Evolutionary conservation across 768 basidiomycete genomes (phyloP), one percentile per base, ranked within the genome.

Genomic region (Coprinellus micaceus): DNA sequence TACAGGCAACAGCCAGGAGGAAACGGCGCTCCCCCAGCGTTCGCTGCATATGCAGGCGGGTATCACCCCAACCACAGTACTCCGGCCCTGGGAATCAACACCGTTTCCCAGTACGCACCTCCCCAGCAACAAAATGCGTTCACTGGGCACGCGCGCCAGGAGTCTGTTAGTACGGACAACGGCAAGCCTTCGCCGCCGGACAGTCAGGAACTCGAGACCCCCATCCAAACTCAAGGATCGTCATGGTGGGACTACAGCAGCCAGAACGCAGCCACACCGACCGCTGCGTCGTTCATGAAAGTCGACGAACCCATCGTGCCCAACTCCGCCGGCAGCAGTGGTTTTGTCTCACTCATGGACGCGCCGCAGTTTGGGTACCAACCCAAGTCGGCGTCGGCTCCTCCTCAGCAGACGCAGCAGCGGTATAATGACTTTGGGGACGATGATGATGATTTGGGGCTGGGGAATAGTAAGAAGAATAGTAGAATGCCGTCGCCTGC

Each of bases 311-410:
- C 72, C 26, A 67, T 69, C 10, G 66, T 74, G 40, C 61, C 74
- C 1, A 60, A 74, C 17, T 74, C 77, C 30, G 69, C 10, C 6
- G 19, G 78, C 9, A 46, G 25, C 26, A 82, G 83, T 19, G 86
- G 85, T 5, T 92, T 95, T 63, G 81, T 94, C 41, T 93, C 91
- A 6, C 74, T 91, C 22, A 94, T 94, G 91, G 89, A 90, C 62
- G 75, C 72, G 25, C 69, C 78, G 33, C 67, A 78, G 10, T 77
- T 81, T 30, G 71, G 79, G 3, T 68, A 77, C 36, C 67, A 66
- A 0, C 66, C 72, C 17, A 37, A 45, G 12, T 55, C 59, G 17
- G 58, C 68, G 17, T 57, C 66, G 19, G 53, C 62, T 12, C 61
- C 58, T 6, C 30, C 44, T 56, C 45, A 56, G 60, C 63, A 48